These are phyloP conservation scores for Boeremia lycopersici DNA, from an alignment of 2,329 filamentous ascomycete genomes.

Conservation along the genomic window DNA sequence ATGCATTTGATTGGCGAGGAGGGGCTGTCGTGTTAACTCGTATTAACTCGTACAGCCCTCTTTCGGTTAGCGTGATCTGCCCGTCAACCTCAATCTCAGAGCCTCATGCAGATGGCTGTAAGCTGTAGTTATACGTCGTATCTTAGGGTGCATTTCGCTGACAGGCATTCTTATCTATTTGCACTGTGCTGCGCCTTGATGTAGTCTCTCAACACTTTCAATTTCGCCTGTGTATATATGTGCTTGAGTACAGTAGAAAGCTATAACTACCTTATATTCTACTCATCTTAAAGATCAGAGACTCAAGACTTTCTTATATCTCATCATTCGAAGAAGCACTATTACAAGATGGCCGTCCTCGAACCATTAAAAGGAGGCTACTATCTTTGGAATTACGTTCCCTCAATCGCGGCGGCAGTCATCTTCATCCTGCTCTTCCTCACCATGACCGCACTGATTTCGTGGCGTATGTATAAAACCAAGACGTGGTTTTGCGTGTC, in stretches of 20 bases:
- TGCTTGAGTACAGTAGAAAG: too few relatives aligned
- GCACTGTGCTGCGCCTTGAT: too few relatives aligned
- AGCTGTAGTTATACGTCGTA: neutral
- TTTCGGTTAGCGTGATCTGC: neutral
- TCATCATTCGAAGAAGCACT: too few relatives aligned
- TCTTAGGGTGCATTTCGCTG: neutral
- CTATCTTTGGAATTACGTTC: conserved; percentile 45
- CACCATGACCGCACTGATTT: conserved; percentile 37
- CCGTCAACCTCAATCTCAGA: neutral
- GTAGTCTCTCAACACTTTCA: too few relatives aligned
- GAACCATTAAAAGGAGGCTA: conserved; percentile 7
- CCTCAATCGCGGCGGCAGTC: conserved; percentile 53
- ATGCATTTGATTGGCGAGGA: neutral
- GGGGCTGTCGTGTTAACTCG: neutral
- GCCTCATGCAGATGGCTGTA: neutral
- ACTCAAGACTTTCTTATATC: too few relatives aligned
- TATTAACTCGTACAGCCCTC: neutral
- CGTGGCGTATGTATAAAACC: conserved; percentile 16
- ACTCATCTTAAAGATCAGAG: too few relatives aligned
- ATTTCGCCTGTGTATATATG: neutral
- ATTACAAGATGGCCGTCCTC: conserved; percentile 21
- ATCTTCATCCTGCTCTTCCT: conserved; percentile 55
- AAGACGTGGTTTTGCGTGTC: conserved; percentile 58
- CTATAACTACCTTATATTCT: too few relatives aligned
- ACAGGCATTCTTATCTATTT: too few relatives aligned